Base-by-base conservation (phyloP, 2,329 filamentous ascomycete genomes). In the Fusarium sp. region DNA sequence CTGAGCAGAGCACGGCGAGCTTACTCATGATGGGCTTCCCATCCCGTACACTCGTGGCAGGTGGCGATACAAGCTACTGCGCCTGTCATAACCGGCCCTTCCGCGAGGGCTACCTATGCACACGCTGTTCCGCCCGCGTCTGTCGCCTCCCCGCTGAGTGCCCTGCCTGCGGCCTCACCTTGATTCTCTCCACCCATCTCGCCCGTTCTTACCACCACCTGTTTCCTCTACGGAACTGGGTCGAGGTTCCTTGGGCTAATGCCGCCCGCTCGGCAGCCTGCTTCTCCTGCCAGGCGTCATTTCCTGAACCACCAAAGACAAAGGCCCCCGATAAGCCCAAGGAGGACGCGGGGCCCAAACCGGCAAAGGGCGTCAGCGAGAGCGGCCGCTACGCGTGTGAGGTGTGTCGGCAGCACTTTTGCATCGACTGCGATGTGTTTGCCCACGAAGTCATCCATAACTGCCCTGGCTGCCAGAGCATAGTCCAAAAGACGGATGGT, bases 1-100 rank as follows among this genome's bases (percentile, higher is more conserved):
- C 85, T 45, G 88, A 89, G 73, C 87, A 89, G 77, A 87, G 86
- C 69, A 87, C 87, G 10, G 88, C 90, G 1, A 91, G 89, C 64
- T 86, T 99, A 45, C 89, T 99, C 30, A 97, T 97, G 94, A 99
- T 99, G 96, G 97, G 97, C 6, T 99, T 99, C 79, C 97, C 97
- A 0, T 97, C 94, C 7, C 90, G 95, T 40, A 93, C 93, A 3
- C 90, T 97, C 15, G 94, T 94, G 63, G 87, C 91, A 2, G 86
- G 86, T 38, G 87, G 87, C 27, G 89, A 91, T 6, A 85, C 89
- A 63, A 95, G 93, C 68, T 90, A 97, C 71, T 99, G 97, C 82
- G 95, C 95, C 6, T 99, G 97, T 80, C 96, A 98, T 83, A 95
- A 94, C 75, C 91, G 91, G 71, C 91, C 96, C 17, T 92, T 90